Conservation (phyloP, 176 grass and related monocot genomes). For the Alopecurus myosuroides region DNA sequence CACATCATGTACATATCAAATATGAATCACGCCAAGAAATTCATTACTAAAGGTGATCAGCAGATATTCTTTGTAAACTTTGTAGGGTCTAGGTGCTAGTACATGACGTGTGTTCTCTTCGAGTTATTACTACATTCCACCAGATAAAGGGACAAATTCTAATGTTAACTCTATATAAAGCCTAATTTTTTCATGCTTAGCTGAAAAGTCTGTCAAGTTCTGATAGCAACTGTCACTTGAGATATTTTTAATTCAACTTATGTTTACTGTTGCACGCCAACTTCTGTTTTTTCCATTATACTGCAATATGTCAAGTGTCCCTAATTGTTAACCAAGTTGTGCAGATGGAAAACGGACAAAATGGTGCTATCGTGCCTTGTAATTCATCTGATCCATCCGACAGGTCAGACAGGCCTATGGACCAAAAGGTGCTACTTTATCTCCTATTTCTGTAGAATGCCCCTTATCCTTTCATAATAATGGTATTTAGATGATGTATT, state of each 20-base stretch:
- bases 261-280: neutral
- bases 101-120: neutral
- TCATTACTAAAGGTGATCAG: conserved; percentile 2
- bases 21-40: neutral
- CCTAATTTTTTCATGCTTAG: neutral
- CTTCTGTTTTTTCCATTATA: conserved; percentile 6
- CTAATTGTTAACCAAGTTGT: conserved; percentile 21
- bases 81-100: neutral
- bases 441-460: neutral
- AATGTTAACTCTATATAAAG: neutral
- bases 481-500: conserved; percentile 13
- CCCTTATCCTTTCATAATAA: neutral
- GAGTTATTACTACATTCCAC: neutral
- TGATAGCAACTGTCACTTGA: neutral
- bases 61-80: neutral
- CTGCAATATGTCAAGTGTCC: neutral
- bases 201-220: neutral
- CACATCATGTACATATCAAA: neutral
- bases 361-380: conserved; percentile 38
- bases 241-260: conserved; percentile 3
- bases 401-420: conserved; percentile 50
- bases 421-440: conserved; percentile 54
- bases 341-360: conserved; percentile 57
- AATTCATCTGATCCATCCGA: conserved; percentile 74
- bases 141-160: neutral